Evolutionary conservation across 495 filamentous ascomycete species (phyloP).

Genomic region (Aspergillus sclerotioniger): DNA sequence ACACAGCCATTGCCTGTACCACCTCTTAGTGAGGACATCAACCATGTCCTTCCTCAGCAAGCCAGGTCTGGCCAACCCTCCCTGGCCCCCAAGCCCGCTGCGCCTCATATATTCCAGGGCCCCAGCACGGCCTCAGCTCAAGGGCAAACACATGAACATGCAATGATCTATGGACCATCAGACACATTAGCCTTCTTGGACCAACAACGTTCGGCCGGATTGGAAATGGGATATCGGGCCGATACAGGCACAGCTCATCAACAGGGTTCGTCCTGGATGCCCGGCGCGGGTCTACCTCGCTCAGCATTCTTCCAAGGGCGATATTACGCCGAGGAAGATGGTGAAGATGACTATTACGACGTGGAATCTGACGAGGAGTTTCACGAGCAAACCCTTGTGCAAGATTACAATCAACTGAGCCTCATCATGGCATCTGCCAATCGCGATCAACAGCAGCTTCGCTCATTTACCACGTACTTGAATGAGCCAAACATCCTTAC

Average conservation of each 20-base stretch:
- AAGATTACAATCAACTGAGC: constrained; percentile 51
- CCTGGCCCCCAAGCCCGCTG: constrained; percentile 34
- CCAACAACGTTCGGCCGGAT: constrained; percentile 4
- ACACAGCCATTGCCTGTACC: constrained; percentile 20
- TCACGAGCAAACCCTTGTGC: constrained; percentile 50
- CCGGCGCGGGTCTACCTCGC: background rate
- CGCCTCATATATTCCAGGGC: constrained; percentile 1
- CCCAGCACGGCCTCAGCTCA: background rate
- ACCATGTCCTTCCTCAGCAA: constrained; percentile 29
- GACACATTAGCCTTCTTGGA: constrained; percentile 2
- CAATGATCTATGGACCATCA: background rate
- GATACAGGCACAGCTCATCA: background rate
- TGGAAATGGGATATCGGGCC: background rate
- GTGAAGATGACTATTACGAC: constrained; percentile 57
- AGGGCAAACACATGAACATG: constrained; percentile 3
- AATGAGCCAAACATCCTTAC: constrained; percentile 72
- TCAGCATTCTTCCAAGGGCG: background rate
- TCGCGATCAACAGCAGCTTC: constrained; percentile 47
- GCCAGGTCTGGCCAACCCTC: constrained; percentile 32
- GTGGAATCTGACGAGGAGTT: constrained; percentile 69
- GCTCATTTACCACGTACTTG: constrained; percentile 64
- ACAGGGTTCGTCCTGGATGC: background rate
- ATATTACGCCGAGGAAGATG: constrained; percentile 46
- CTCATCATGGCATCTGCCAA: constrained; percentile 50
- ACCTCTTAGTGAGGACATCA: constrained; percentile 22